Evolutionary conservation across 169 alveolate genomes (phyloP).

Genomic region (Plasmodium knowlesi): DNA sequence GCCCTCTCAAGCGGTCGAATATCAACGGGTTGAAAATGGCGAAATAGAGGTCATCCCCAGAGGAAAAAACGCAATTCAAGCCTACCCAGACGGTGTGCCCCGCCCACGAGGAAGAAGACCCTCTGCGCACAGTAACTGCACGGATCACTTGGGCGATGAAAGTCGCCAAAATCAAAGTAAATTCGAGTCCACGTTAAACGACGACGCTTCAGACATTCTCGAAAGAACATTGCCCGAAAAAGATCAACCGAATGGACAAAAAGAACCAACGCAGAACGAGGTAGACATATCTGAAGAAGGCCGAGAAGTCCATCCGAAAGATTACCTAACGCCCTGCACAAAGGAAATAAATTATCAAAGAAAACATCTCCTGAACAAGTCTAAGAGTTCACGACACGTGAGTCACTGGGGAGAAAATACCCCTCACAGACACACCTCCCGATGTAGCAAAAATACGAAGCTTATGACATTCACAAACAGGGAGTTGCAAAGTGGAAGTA

Average conservation of each 20-base stretch:
- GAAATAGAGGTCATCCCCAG: neutral
- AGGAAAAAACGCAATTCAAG: neutral
- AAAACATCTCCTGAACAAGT: neutral
- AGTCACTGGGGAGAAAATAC: neutral
- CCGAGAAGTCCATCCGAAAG: neutral
- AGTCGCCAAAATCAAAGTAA: neutral
- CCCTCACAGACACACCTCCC: neutral
- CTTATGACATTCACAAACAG: neutral
- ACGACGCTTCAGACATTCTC: neutral
- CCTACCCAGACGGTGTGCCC: neutral
- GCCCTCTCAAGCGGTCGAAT: neutral
- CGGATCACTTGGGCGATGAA: neutral
- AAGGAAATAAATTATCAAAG: neutral
- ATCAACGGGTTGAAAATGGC: neutral
- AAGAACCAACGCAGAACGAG: neutral
- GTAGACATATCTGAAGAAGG: neutral
- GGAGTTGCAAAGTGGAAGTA: slow-evolving; percentile 8
- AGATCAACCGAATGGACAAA: neutral
- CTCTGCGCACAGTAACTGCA: neutral
- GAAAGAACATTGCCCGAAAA: neutral
- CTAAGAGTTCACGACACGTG: neutral
- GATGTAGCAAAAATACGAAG: slow-evolving; percentile 1
- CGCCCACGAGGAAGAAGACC: neutral
- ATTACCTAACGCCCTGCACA: neutral
- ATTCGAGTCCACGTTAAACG: neutral